phyloP scores from a whole-genome alignment of 2,329 filamentous ascomycete species.

The Arthrobotrys pseudoclavata region DNA sequence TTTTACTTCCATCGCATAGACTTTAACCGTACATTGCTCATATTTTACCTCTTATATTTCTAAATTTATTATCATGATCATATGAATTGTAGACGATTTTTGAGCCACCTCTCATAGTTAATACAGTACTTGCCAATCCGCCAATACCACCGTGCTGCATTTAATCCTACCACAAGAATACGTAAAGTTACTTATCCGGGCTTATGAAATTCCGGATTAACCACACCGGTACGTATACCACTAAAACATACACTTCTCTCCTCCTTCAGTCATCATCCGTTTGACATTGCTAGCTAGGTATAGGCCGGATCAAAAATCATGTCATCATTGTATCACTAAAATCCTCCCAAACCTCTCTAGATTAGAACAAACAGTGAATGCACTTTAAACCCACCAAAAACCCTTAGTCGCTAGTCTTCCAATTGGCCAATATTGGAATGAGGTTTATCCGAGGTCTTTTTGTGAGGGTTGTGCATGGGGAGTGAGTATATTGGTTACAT shows the following conservation, averaged over 20 bases:
- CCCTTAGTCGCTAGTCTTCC: not conserved
- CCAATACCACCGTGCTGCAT: not conserved
- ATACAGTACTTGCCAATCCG: no score
- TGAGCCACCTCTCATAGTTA: not conserved
- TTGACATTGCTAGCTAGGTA: not conserved
- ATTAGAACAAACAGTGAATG: not conserved
- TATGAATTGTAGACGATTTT: not conserved
- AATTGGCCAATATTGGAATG: no score
- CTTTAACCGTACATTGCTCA: not conserved
- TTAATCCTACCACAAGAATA: not conserved
- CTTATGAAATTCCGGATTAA: not conserved
- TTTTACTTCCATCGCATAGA: not conserved
- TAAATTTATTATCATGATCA: no score
- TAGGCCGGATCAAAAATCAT: not conserved
- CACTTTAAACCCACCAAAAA: not conserved
- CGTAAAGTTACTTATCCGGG: not conserved
- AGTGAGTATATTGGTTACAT: not conserved
- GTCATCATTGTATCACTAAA: not conserved
- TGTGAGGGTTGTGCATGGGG: not conserved
- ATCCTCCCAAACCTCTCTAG: not conserved
- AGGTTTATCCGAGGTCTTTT: not conserved
- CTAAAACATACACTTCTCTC: not conserved
- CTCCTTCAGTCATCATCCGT: not conserved
- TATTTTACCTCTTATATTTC: no score
- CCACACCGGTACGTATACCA: not conserved